A percentile compares a stretch with the other conserved stretches of the same genome.
These are phyloP conservation scores for Dalechampia spathulata DNA, from an alignment of 441 rosid genomes.

Conservation along the genomic window DNA sequence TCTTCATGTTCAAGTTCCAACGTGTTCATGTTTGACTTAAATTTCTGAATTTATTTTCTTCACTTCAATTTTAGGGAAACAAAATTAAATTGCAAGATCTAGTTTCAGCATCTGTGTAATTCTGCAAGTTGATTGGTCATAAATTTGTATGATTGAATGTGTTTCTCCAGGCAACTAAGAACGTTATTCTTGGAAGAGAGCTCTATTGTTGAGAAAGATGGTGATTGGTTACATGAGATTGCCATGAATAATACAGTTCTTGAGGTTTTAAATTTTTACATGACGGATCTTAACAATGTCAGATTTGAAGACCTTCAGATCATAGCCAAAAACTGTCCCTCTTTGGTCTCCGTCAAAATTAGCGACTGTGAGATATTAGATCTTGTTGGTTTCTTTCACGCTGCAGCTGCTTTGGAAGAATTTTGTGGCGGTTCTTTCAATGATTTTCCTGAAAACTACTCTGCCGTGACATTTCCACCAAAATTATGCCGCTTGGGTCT, in stretches of 20 bases:
- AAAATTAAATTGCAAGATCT: no score
- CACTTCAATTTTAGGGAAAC: no score
- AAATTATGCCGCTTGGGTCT: slow-evolving; percentile 64
- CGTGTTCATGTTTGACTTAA: not conserved
- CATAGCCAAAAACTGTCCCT: slow-evolving; percentile 65
- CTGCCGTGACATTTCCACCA: slow-evolving; percentile 44
- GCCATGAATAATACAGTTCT: slow-evolving; percentile 64
- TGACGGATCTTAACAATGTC: slow-evolving; percentile 51
- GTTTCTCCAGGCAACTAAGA: slow-evolving; percentile 53
- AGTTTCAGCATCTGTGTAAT: not conserved
- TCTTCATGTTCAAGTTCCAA: not conserved
- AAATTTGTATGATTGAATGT: not conserved
- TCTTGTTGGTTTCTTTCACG: slow-evolving; percentile 57
- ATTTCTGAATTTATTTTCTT: not conserved
- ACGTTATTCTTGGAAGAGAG: slow-evolving; percentile 86
- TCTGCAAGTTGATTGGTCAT: not conserved
- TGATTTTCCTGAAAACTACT: slow-evolving; percentile 41
- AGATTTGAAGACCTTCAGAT: slow-evolving; percentile 59
- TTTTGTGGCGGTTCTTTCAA: slow-evolving; percentile 79
- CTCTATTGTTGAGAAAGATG: slow-evolving; percentile 54
- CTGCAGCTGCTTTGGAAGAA: slow-evolving; percentile 68
- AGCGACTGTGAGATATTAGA: slow-evolving; percentile 65
- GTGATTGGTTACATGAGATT: slow-evolving; percentile 82
- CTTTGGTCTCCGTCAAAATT: slow-evolving; percentile 61
- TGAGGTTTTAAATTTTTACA: slow-evolving; percentile 76